Base-by-base conservation (phyloP, 2,329 filamentous ascomycete species). In the Berkeleyomyces rouxiae region DNA sequence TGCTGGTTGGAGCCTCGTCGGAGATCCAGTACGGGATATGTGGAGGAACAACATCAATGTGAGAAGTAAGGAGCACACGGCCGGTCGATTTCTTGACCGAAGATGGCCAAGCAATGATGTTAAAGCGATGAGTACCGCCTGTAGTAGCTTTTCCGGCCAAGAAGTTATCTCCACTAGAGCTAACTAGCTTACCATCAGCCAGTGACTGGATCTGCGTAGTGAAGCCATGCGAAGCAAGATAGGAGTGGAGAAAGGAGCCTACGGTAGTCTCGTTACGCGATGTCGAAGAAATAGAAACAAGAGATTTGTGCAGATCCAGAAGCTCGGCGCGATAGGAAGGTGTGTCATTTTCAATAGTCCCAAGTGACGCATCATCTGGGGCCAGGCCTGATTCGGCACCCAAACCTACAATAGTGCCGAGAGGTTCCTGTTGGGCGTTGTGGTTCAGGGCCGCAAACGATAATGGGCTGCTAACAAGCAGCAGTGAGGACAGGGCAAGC, bases 1-100 rank as follows among this genome's bases (percentile, higher is more conserved):
- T 16, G 5, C 70, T 65, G 11, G 72, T 76, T 43, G 76, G 69
- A 13, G 70, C 69, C 6, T 78, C 77, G 46, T 78, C 73, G 40
- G 78, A 76, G 7, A 83, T 78, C 49, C 77, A 76, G 71, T 90
- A 90, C 0, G 84, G 84, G 64, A 88, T 86, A 70, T 82, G 83
- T 0, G 87, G 87, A 0, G 87, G 86, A 0, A 88, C 85, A 1
- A 81, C 81, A 69, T 96, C 91, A 68, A 95, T 92, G 71, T 96
- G 90, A 63, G 86, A 90, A 1, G 84, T 84, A 1, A 91, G 73
- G n/a, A 90, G 75, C 9, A 88, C 76, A 42, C 78, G 79, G 1
- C 84, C 80, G 7, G 78, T 74, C 44, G 78, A 76, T 13, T 73
- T 72, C 57, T 73, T 71, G 33, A 74, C 74, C 1, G 68, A 68